phyloP scores from a whole-genome alignment of 1,139 yeast genomes.

The Casaregolazyma suthepensis region DNA sequence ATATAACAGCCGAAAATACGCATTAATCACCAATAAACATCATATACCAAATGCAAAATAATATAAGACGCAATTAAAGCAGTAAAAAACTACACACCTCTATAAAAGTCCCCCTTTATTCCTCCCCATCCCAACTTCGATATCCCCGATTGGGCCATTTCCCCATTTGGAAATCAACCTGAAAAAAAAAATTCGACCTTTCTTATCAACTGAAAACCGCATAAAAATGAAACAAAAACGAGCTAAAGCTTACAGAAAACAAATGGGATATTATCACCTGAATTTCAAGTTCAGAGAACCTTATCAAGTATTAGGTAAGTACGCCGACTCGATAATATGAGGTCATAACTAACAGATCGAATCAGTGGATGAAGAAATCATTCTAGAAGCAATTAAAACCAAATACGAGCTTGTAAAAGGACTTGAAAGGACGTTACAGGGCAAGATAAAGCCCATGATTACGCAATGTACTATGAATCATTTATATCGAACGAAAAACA shows the following conservation, averaged over 20 bases:
- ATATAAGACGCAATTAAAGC: no score
- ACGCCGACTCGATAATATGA: no score
- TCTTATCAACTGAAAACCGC: background rate
- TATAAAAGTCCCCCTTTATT: no score
- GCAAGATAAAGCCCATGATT: slow-evolving; percentile 84
- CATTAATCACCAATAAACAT: background rate
- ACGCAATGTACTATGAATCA: slow-evolving; percentile 95
- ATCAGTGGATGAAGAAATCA: slow-evolving; percentile 71
- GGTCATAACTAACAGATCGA: background rate
- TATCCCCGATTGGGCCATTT: background rate
- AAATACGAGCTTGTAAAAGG: slow-evolving; percentile 73
- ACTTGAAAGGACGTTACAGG: slow-evolving; percentile 75
- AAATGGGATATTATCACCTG: slow-evolving; percentile 75
- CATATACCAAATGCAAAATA: background rate
- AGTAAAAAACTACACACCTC: no score
- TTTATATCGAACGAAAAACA: slow-evolving; percentile 63
- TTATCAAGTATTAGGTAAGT: slow-evolving; percentile 54
- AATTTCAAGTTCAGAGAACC: slow-evolving; percentile 93
- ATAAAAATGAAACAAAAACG: slow-evolving; percentile 84
- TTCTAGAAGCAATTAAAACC: slow-evolving; percentile 57
- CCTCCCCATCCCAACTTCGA: background rate
- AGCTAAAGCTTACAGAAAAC: slow-evolving; percentile 90
- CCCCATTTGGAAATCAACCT: background rate
- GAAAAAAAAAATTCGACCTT: background rate
- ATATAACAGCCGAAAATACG: background rate